Evolutionary conservation across 495 filamentous ascomycete species (phyloP), one percentile per base, ranked within the genome.

Genomic region (Cladorrhinum samala): DNA sequence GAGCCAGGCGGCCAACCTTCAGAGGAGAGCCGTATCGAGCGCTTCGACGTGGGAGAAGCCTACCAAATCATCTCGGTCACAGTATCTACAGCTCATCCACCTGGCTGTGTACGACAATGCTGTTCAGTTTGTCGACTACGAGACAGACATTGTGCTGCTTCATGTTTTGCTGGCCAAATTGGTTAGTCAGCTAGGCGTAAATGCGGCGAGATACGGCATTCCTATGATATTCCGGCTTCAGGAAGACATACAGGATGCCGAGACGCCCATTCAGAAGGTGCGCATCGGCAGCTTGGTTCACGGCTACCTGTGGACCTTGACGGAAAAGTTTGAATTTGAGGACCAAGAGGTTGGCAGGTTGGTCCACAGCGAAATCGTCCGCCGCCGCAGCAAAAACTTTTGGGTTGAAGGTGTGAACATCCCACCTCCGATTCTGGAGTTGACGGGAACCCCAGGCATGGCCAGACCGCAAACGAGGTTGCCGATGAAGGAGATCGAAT

Each of bases 161-260:
- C 87, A 95, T 57, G 72, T 91, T 9, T 70, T 96, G 16, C 74
- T 95, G 37, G 68, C 78, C 2, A 86, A 77, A 50, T 75, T 95
- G 2, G 80, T 89, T 27, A 78, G 82, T 43, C 84, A 84, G 46
- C 77, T 95, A 2, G 89, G 91, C n/a, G 80, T 95, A 30, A 94
- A 95, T 64, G 86, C 87, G 14, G 81, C 77, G n/a, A 75, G 83
- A 49, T 83, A 79, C 58, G 88, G 89, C 1, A 68, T 95, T 46
- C 88, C 91, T 23, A 93, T 96, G 91, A 81, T 95, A 14, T 77
- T 91, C 62, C 80, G 85, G 44, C 78, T 96, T 16, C 91, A 95
- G 63, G 88, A 91, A 56, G 89, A 94, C 60, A 83, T 91, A 49
- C 77, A 79, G 48, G 79, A 78, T 17, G 77, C 81, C 5, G 81